A percentile compares a stretch with the other conserved stretches of the same genome.
Conservation (phyloP, 1,284 basidiomycete genomes). For the Puccinia polysora region DNA sequence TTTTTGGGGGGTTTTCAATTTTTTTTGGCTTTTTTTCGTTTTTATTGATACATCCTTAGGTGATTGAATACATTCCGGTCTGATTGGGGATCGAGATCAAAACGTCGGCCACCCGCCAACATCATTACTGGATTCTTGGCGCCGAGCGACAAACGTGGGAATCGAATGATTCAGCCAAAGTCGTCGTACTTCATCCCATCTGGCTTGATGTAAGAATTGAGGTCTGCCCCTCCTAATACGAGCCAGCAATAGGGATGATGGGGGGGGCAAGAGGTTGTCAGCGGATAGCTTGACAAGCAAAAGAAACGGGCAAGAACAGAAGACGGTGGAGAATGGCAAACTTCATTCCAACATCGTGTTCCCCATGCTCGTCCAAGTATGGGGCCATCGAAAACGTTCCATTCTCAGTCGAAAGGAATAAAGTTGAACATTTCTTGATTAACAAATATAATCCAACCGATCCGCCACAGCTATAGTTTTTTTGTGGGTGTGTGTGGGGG, state of each 20-base stretch:
- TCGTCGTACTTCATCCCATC: conserved; percentile 88
- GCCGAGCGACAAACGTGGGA: conserved; percentile 81
- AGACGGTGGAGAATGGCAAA: conserved; percentile 54
- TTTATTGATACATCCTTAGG: not conserved
- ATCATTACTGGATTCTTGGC: conserved; percentile 81
- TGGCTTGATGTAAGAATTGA: conserved; percentile 75
- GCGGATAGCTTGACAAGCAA: not conserved
- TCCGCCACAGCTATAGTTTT: conserved; percentile 80
- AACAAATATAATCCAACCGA: conserved; percentile 84
- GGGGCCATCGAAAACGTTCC: conserved; percentile 84
- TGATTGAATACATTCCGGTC: not conserved
- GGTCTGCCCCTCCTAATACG: conserved; percentile 68
- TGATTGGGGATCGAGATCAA: too few species aligned
- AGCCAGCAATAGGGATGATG: not conserved
- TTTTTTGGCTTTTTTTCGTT: not conserved
- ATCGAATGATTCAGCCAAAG: conserved; percentile 84
- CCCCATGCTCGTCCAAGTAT: conserved; percentile 90
- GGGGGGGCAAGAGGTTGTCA: not conserved
- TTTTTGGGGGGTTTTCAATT: too few species aligned
- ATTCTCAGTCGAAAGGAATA: conserved; percentile 84
- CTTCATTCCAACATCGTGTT: conserved; percentile 88
- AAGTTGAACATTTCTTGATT: conserved; percentile 81
- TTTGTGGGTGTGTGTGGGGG: too few species aligned
- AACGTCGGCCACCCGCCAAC: conserved; percentile 87
- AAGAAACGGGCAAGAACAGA: not conserved